Percentiles rank a stretch among this genome's conserved stretches.
These are phyloP conservation scores for Boletus coccyginus DNA, from an alignment of 768 basidiomycete species.

Conservation along the genomic window DNA sequence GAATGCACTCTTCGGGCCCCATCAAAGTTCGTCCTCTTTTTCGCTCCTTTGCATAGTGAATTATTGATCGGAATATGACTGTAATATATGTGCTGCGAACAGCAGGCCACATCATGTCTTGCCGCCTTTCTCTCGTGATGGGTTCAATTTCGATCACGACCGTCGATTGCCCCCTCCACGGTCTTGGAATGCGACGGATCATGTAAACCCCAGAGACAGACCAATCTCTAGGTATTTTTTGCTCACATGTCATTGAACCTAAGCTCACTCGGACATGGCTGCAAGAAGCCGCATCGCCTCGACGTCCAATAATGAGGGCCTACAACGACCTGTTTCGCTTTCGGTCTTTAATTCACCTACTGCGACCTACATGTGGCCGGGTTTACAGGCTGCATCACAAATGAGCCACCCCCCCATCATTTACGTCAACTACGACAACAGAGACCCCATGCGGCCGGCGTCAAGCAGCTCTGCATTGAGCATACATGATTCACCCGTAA, in stretches of 20 bases:
- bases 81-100: constrained; percentile 24
- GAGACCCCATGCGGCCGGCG: constrained; percentile 31
- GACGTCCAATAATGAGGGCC: constrained; percentile 23
- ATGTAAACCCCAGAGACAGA: constrained; percentile 21
- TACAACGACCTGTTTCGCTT: constrained; percentile 35
- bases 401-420: constrained; percentile 39
- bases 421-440: constrained; percentile 36
- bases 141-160: constrained; percentile 33
- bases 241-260: constrained; percentile 3
- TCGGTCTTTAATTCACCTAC: constrained; percentile 43
- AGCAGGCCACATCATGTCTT: constrained; percentile 34
- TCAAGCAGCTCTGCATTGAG: constrained; percentile 32
- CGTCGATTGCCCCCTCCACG: constrained; percentile 32
- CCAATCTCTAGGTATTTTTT: constrained; percentile 25
- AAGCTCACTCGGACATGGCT: constrained; percentile 19
- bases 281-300: constrained; percentile 22
- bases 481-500: constrained; percentile 27
- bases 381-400: constrained; percentile 42
- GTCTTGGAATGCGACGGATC: constrained; percentile 27
- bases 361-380: constrained; percentile 49
- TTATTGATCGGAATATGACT: constrained; percentile 25
- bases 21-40: constrained; percentile 23
- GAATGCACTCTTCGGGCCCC: constrained; percentile 23
- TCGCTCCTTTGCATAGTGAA: constrained; percentile 8
- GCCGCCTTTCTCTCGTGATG: constrained; percentile 32